phyloP scores from a whole-genome alignment of 441 rosid species.

The Eruca vesicaria region DNA sequence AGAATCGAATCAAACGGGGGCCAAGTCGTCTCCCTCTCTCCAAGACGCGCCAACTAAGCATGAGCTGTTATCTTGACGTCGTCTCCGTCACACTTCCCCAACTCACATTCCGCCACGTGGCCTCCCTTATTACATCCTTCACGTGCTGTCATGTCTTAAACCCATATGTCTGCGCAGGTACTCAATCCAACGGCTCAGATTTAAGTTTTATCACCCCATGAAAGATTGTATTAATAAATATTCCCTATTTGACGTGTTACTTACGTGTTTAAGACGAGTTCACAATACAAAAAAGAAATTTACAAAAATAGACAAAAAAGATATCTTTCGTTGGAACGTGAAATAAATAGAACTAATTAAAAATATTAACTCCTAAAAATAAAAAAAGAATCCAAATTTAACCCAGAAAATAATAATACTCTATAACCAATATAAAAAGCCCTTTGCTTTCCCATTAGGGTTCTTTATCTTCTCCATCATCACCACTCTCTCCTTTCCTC shows the following conservation, averaged over 20 bases:
- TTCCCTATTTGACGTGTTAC: constrained; percentile 30
- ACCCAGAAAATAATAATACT: constrained; percentile 26
- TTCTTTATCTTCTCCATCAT: constrained; percentile 20
- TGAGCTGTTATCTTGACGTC: constrained; percentile 27
- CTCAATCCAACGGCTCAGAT: constrained; percentile 34
- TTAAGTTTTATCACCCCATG: background rate
- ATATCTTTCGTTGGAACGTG: constrained; percentile 22
- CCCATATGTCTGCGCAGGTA: background rate
- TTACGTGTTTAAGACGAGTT: constrained; percentile 42
- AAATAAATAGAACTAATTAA: background rate
- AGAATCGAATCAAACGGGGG: constrained; percentile 19
- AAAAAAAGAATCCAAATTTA: background rate
- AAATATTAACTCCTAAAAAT: background rate
- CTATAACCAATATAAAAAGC: constrained; percentile 35
- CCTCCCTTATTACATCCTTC: constrained; percentile 1
- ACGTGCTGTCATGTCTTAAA: background rate
- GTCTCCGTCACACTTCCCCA: constrained; percentile 27
- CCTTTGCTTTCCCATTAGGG: constrained; percentile 34
- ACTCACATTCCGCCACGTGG: constrained; percentile 25
- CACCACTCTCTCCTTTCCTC: background rate
- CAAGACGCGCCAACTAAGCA: constrained; percentile 56
- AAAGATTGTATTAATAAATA: background rate
- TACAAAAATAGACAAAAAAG: background rate
- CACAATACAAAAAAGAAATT: background rate
- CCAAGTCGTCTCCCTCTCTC: constrained; percentile 25